Conservation (phyloP, 306 rosid species). For the Comarum palustre region DNA sequence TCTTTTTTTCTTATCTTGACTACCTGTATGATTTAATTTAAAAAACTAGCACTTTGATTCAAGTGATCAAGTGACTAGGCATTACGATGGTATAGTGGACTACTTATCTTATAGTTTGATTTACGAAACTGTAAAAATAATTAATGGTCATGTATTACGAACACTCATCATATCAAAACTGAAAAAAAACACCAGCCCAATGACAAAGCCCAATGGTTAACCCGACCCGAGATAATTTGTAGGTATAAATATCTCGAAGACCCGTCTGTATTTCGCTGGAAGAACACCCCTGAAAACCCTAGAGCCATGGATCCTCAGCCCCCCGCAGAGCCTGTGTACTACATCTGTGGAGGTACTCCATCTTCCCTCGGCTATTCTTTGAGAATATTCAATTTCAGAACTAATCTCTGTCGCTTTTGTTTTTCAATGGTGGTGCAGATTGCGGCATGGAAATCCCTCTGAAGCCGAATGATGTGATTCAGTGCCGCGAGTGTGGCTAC, state of each 20-base stretch:
- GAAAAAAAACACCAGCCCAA: too few species aligned
- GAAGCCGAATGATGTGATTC: constrained; percentile 86
- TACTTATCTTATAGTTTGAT: too few species aligned
- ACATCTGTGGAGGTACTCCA: constrained; percentile 58
- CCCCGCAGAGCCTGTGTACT: constrained; percentile 56
- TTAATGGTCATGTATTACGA: too few species aligned
- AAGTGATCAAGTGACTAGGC: too few species aligned
- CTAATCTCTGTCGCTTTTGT: not conserved
- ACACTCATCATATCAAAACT: too few species aligned
- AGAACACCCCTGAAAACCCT: constrained; percentile 6
- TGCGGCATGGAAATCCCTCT: constrained; percentile 87
- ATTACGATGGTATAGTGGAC: too few species aligned
- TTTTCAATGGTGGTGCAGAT: constrained; percentile 36
- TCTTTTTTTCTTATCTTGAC: not conserved
- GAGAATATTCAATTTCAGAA: not conserved
- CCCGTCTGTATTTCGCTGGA: not conserved
- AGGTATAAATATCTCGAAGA: not conserved
- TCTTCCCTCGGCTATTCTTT: not conserved
- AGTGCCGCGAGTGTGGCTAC: constrained; percentile 95
- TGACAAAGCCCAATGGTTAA: not conserved
- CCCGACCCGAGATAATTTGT: not conserved
- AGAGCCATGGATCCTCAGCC: constrained; percentile 60
- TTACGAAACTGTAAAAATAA: too few species aligned
- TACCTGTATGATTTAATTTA: too few species aligned
- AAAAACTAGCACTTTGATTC: too few species aligned